These are phyloP conservation scores for Neofusicoccum sp. DNA, from an alignment of 2,329 filamentous ascomycete genomes.

Conservation along the genomic window DNA sequence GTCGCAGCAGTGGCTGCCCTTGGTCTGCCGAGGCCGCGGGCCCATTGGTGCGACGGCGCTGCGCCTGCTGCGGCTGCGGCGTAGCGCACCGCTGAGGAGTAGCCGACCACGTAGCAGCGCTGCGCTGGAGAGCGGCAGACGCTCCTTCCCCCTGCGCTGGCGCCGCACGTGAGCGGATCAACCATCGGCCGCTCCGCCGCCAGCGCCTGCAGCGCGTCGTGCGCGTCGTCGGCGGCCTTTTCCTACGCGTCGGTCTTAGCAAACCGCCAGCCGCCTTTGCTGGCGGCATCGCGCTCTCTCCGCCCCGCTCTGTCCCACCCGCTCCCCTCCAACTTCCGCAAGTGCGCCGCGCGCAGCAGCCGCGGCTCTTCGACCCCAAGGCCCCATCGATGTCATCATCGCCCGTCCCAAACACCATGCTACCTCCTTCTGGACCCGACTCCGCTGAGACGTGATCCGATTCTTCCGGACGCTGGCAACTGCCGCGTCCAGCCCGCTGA, in stretches of 20 bases:
- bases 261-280: neutral
- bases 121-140: neutral
- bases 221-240: neutral
- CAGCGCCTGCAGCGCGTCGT: conserved; percentile 6
- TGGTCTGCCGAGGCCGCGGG: neutral
- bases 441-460: neutral
- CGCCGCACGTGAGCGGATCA: conserved; percentile 6
- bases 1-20: conserved; percentile 10
- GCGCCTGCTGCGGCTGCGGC: conserved; percentile 1
- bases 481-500: too few species aligned
- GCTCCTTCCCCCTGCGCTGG: neutral
- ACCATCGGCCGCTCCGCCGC: conserved; percentile 1
- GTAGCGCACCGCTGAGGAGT: neutral
- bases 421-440: neutral
- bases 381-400: neutral
- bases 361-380: neutral
- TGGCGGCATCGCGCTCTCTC: conserved; percentile 1
- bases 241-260: neutral
- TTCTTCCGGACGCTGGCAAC: too few species aligned
- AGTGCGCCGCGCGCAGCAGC: neutral
- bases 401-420: neutral
- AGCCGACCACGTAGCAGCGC: conserved; percentile 9
- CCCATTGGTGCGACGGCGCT: conserved; percentile 2
- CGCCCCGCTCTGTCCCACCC: conserved; percentile 9
- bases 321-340: neutral